Evolutionary conservation across 768 basidiomycete genomes (phyloP), one percentile per base, ranked within the genome.

Genomic region (Hortiboletus flavorubellus): DNA sequence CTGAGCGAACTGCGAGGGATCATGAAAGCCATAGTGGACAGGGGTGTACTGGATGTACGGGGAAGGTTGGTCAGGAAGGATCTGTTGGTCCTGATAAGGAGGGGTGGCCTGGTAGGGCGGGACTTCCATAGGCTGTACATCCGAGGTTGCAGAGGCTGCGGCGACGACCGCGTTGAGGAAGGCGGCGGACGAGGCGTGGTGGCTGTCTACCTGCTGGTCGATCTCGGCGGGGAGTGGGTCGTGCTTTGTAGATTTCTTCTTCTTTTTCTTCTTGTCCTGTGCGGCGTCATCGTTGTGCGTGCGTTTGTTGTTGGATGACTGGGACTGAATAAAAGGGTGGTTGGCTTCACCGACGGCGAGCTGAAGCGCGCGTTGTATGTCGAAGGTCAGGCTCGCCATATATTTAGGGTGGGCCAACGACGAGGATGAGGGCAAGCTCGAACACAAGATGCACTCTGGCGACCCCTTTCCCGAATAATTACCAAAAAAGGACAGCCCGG

Each of bases 91-190:
- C 39, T 72, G 71, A 47, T 64, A 73, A 43, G 65, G 61, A 37
- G 75, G 68, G 53, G 73, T 66, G 54, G 71, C 44, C 54, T 69
- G 59, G 57, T 66, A 68, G 34, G 64, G 43, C 14, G 64, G 58
- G 33, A 68, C 62, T 29, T 68, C 63, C 33, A 67, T 59, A 30
- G 68, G 58, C 26, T 73, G 69, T 14, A 60, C 56, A 23, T 70
- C 72, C 0, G 78, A 73, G 15, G 79, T 78, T 8, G 78, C 78
- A n/a, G 83, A 78, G 4, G 85, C 82, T 6, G 85, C 83, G 33
- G 84, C 83, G 21, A 85, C 83, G 14, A 87, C 80, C 0, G 85
- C 85, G 46, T 81, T 82, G 38, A 87, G 72, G 48, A 87, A 78
- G 8, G 83, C 83, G 16, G 80, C 73, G 4, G 85, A 78, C 4